Evolutionary conservation across 257 asterid genomes (phyloP), one percentile per base, ranked within the genome.

Genomic region (Nicotiana tomentosiformis): DNA sequence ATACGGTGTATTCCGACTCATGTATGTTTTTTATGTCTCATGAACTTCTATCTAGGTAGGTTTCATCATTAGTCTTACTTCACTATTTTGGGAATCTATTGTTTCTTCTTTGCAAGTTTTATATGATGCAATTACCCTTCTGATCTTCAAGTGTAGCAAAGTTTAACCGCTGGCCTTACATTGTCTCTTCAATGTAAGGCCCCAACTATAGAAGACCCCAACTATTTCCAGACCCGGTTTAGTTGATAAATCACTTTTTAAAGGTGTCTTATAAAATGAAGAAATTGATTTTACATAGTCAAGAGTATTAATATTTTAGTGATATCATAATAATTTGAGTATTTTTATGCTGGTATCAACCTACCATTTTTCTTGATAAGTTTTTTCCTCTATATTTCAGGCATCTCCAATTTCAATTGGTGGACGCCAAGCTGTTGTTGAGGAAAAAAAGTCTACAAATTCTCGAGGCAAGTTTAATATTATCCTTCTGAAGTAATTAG

Each of bases 381-480:
- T 15, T 5, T 32, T 23, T 66, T 51, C 61, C 46, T 83, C 32
- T 67, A 58, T 83, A 68, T 84, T 76, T 84, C 89, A 95, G 98
- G 98, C 97, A 86, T 95, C 98, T 83, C 97, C 98, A 5, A 90
- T 95, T 82, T 9, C 72, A 68, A 82, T 95, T 84, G 92, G 93
- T 81, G 96, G 89, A 15, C 91, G 96, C 58, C 93, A 90, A 83
- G 91, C 87, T 17, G 68, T 89, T 82, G 92, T 93, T 64, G 98
- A 95, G 91, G 97, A 93, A 84, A 95, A 95, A 91, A 91, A 91
- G 89, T 95, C 98, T 33, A 93, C 98, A 29, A 86, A 89, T 86
- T 87, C 95, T 26, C 90, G 93, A 93, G 98, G 98, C 64, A 90
- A 88, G 98, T 88, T 78, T 16, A 64, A 46, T 66, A 49, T 58